phyloP scores from a whole-genome alignment of 2,329 filamentous ascomycete genomes.

The Myriosclerotinia duriaeana region DNA sequence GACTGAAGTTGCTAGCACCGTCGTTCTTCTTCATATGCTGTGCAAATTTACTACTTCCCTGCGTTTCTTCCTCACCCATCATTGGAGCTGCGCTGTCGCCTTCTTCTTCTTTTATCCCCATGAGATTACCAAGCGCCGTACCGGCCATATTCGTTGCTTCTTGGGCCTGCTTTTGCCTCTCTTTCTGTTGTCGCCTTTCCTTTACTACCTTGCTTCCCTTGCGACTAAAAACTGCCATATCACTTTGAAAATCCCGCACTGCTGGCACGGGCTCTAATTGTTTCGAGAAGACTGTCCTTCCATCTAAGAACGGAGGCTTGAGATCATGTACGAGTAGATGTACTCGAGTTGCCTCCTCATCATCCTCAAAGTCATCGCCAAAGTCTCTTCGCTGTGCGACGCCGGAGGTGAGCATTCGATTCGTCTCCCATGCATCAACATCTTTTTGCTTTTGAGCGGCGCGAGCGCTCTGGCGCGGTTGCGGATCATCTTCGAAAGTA shows the following conservation, averaged over 20 bases:
- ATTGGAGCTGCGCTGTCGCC: slow-evolving; percentile 84
- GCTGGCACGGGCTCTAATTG: slow-evolving; percentile 93
- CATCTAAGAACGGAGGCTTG: slow-evolving; percentile 90
- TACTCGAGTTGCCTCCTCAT: slow-evolving; percentile 84
- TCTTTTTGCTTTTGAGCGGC: slow-evolving; percentile 87
- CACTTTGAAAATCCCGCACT: slow-evolving; percentile 89
- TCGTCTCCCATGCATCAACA: slow-evolving; percentile 97
- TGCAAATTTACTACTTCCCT: slow-evolving; percentile 75
- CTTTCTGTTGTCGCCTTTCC: slow-evolving; percentile 86
- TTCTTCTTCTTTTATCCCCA: slow-evolving; percentile 91
- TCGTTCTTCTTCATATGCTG: slow-evolving; percentile 86
- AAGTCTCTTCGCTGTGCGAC: slow-evolving; percentile 87
- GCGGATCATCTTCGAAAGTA: slow-evolving; percentile 85
- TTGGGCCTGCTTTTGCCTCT: slow-evolving; percentile 90
- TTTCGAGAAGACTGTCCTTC: slow-evolving; percentile 93
- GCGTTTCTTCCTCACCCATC: slow-evolving; percentile 67
- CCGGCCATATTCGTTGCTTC: slow-evolving; percentile 91
- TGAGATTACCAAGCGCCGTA: slow-evolving; percentile 88
- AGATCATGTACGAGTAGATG: slow-evolving; percentile 93
- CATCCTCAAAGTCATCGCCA: slow-evolving; percentile 79
- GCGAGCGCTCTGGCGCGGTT: slow-evolving; percentile 70
- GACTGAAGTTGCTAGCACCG: slow-evolving; percentile 86
- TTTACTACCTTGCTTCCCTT: slow-evolving; percentile 93
- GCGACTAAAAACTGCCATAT: slow-evolving; percentile 97
- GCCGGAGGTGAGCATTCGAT: slow-evolving; percentile 94